Evolutionary conservation across 306 rosid species (phyloP).

Genomic region (Sicyos baderoa): DNA sequence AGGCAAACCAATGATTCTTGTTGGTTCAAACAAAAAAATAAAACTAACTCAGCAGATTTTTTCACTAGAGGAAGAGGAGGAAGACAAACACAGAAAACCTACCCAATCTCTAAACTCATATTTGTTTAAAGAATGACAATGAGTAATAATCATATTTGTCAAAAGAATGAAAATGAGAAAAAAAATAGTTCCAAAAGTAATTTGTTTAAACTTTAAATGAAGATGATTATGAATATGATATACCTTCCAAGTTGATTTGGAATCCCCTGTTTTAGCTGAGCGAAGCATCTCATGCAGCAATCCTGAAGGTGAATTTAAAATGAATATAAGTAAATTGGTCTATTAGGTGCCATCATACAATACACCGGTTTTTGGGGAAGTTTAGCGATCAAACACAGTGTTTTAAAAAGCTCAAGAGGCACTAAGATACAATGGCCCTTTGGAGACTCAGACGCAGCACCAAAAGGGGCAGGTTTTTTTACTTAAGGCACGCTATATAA

Average conservation of each 20-base stretch:
- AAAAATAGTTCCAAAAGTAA: neutral
- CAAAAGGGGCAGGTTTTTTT: too few relatives aligned
- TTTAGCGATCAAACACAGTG: too few relatives aligned
- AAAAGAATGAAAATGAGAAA: neutral
- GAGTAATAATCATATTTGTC: neutral
- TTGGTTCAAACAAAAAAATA: slow-evolving; percentile 9
- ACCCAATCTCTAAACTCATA: neutral
- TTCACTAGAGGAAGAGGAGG: neutral
- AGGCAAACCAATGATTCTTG: neutral
- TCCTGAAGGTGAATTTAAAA: slow-evolving; percentile 37
- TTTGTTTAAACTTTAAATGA: neutral
- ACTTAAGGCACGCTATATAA: too few relatives aligned
- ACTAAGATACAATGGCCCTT: too few relatives aligned
- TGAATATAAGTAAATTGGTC: neutral
- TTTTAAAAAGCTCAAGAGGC: too few relatives aligned
- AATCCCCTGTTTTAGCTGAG: slow-evolving; percentile 73
- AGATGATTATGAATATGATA: slow-evolving; percentile 2
- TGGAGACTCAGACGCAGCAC: too few relatives aligned
- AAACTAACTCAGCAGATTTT: neutral
- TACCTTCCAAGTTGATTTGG: slow-evolving; percentile 94
- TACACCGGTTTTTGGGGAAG: neutral
- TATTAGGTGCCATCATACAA: neutral
- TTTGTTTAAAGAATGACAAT: neutral
- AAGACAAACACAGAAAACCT: neutral
- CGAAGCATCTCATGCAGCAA: slow-evolving; percentile 86